Conservation (phyloP, 1,284 basidiomycete species). For the Blastosporella zonata region DNA sequence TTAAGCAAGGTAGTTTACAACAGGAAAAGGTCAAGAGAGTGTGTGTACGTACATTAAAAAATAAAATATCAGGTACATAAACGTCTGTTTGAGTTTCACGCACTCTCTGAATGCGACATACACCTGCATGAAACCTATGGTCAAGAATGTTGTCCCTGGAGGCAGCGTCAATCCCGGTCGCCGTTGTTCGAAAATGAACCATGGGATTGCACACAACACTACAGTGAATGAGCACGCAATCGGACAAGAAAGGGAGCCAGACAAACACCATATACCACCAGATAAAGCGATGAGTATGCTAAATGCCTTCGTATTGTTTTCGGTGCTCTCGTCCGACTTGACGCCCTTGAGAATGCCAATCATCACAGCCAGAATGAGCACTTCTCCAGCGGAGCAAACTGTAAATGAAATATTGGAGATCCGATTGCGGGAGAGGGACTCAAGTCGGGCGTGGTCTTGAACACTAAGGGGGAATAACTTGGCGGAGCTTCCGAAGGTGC, state of each 20-base stretch:
- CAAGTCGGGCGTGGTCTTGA: constrained; percentile 57
- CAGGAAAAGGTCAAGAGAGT: not conserved
- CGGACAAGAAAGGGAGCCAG: constrained; percentile 6
- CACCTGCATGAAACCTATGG: constrained; percentile 70
- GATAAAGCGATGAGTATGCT: constrained; percentile 74
- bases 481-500: not conserved
- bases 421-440: constrained; percentile 72
- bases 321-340: constrained; percentile 57
- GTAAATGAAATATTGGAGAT: constrained; percentile 79
- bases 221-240: constrained; percentile 1
- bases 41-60: constrained; percentile 60
- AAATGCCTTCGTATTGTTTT: constrained; percentile 78
- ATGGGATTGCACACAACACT: constrained; percentile 74
- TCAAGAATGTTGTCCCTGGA: constrained; percentile 57
- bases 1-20: not conserved
- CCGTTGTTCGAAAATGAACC: constrained; percentile 72
- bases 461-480: constrained; percentile 37
- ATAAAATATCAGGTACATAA: constrained; percentile 72
- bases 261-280: constrained; percentile 72
- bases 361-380: constrained; percentile 72
- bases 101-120: constrained; percentile 68
- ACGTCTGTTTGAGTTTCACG: constrained; percentile 71
- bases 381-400: constrained; percentile 68
- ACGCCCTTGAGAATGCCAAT: constrained; percentile 75
- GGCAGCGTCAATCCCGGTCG: constrained; percentile 68